Evolutionary conservation across 2,329 filamentous ascomycete genomes (phyloP).

Genomic region (Pseudogymnoascus sp.): DNA sequence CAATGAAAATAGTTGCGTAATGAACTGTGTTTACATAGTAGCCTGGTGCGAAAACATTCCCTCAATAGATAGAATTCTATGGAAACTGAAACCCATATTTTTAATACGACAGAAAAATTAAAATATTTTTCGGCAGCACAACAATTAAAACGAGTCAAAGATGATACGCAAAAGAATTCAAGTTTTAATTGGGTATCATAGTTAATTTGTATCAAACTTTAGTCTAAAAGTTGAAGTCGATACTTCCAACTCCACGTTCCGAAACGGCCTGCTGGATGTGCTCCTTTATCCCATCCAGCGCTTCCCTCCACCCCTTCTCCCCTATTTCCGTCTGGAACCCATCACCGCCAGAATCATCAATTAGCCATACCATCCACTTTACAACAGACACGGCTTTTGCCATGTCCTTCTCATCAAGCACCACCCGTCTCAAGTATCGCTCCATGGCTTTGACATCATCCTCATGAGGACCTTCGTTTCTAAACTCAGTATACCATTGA

Average conservation of each 20-base stretch:
- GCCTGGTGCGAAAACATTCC: not conserved
- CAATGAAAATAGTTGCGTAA: not conserved
- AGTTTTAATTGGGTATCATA: not conserved
- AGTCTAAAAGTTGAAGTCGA: conserved; percentile 37
- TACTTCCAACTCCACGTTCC: conserved; percentile 46
- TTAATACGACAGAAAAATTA: not conserved
- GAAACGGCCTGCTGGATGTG: conserved; percentile 47
- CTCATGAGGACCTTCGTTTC: conserved; percentile 63
- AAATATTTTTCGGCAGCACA: not conserved
- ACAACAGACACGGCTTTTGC: conserved; percentile 63
- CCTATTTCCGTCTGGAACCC: conserved; percentile 32
- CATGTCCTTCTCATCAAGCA: conserved; percentile 69
- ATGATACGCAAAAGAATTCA: not conserved
- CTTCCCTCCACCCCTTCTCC: conserved; percentile 39
- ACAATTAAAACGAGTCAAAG: not conserved
- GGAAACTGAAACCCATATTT: not conserved
- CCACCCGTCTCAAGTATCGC: conserved; percentile 63
- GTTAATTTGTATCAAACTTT: not conserved
- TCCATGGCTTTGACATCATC: conserved; percentile 70
- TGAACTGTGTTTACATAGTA: not conserved
- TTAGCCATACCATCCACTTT: conserved; percentile 55
- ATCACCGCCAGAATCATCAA: conserved; percentile 39
- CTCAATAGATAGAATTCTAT: not conserved
- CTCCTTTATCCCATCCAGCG: conserved; percentile 37
- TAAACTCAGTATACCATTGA: conserved; percentile 68